A percentile compares a stretch with the other conserved stretches of the same genome.
These are phyloP conservation scores for Candida mattraensis DNA, from an alignment of 805 yeast genomes.

Conservation along the genomic window DNA sequence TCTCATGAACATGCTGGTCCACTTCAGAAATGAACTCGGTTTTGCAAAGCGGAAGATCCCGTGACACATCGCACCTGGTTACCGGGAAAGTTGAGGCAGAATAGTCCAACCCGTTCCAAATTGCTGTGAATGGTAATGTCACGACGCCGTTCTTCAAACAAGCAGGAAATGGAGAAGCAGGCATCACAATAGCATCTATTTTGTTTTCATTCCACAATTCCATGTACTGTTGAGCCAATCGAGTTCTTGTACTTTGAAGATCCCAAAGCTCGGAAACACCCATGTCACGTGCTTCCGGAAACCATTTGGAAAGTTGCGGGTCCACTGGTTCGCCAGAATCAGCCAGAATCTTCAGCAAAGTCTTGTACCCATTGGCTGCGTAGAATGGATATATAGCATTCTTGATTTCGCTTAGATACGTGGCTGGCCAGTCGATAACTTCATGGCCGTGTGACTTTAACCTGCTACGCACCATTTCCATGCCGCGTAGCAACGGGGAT, in stretches of 20 bases:
- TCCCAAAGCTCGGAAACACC: constrained; percentile 39
- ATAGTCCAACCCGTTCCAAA: constrained; percentile 47
- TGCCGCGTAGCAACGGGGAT: constrained; percentile 49
- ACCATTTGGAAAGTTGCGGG: constrained; percentile 25
- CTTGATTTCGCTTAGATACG: constrained; percentile 45
- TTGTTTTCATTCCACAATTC: constrained; percentile 42
- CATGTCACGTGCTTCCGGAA: constrained; percentile 37
- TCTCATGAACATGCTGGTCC: constrained; percentile 45
- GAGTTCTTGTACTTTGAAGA: constrained; percentile 40
- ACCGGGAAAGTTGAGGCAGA: constrained; percentile 53
- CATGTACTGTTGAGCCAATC: constrained; percentile 29
- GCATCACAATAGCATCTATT: constrained; percentile 49
- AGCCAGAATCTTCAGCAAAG: constrained; percentile 35
- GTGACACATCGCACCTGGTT: constrained; percentile 46
- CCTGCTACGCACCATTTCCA: constrained; percentile 34
- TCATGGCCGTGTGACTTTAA: constrained; percentile 48
- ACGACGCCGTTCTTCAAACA: constrained; percentile 30
- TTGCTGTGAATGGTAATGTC: constrained; percentile 48
- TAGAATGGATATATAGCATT: constrained; percentile 38
- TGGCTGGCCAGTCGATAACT: constrained; percentile 49
- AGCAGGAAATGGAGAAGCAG: constrained; percentile 48
- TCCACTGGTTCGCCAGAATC: constrained; percentile 45
- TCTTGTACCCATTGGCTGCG: constrained; percentile 40
- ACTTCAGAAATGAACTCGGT: constrained; percentile 36
- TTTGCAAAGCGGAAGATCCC: constrained; percentile 31